Conservation (phyloP, 169 alveolate genomes). For the Plasmodium fragile region DNA sequence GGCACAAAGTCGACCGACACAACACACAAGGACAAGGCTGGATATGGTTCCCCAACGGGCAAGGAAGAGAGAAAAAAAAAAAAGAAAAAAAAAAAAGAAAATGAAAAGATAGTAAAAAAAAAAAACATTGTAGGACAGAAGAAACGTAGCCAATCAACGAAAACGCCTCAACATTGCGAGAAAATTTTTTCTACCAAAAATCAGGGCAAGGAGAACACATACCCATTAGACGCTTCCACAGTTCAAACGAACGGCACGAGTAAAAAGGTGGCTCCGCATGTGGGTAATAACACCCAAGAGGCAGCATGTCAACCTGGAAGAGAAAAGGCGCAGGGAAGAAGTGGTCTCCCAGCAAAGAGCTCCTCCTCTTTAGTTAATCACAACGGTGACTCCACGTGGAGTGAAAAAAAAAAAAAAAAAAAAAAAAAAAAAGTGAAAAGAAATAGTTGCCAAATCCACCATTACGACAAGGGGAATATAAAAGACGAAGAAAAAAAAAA, state of each 20-base stretch:
- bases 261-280: neutral
- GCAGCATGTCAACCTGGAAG: neutral
- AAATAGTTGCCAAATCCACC: slow-evolving; percentile 10
- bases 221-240: neutral
- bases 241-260: neutral
- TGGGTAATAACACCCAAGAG: neutral
- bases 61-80: slow-evolving; percentile 10
- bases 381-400: neutral
- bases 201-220: neutral
- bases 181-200: neutral
- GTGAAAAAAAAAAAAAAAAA: slow-evolving; percentile 1
- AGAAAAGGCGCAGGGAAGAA: neutral
- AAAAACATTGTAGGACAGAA: neutral
- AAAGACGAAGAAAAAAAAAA: neutral
- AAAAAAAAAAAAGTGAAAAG: neutral
- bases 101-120: too few relatives aligned
- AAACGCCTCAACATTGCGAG: neutral
- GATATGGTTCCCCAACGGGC: neutral
- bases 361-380: neutral
- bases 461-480: slow-evolving; percentile 4
- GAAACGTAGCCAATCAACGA: neutral
- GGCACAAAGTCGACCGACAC: neutral
- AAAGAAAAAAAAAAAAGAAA: neutral
- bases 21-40: neutral
- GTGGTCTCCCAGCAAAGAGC: neutral